phyloP scores from a whole-genome alignment of 371 early-diverging fungal genomes.

The Synchytrium microbalum region DNA sequence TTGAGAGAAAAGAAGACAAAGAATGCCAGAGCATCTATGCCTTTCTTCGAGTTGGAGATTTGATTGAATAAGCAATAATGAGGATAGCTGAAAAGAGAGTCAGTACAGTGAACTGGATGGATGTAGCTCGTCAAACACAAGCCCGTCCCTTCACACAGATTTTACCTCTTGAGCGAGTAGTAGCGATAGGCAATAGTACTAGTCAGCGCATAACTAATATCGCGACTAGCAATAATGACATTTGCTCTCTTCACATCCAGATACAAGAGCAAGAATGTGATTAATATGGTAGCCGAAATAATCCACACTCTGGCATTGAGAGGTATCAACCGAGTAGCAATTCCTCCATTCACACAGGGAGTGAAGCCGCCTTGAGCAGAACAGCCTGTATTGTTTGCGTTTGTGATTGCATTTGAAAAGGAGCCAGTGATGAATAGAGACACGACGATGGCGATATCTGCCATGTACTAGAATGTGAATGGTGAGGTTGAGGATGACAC shows the following conservation, averaged over 20 bases:
- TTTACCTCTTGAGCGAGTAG: constrained; percentile 25
- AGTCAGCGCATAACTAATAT: constrained; percentile 74
- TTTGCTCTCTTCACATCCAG: constrained; percentile 65
- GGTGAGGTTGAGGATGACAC: no score
- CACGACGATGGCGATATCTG: constrained; percentile 63
- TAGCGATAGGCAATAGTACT: constrained; percentile 53
- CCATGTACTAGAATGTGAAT: constrained; percentile 36
- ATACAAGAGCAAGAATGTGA: constrained; percentile 60
- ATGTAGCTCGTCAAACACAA: constrained; percentile 44
- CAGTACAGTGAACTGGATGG: constrained; percentile 35
- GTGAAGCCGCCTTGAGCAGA: not conserved
- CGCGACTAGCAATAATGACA: constrained; percentile 51
- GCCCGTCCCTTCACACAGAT: no score
- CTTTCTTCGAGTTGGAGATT: constrained; percentile 57
- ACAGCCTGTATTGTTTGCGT: not conserved
- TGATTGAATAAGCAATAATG: constrained; percentile 75
- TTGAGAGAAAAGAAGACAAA: constrained; percentile 79
- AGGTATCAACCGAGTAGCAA: not conserved
- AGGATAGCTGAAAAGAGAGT: constrained; percentile 43
- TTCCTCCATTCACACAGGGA: not conserved
- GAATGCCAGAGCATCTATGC: constrained; percentile 66
- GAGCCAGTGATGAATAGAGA: constrained; percentile 27
- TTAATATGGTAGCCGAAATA: constrained; percentile 57
- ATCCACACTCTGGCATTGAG: constrained; percentile 39
- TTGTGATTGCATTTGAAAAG: not conserved